phyloP scores from a whole-genome alignment of 164 flowering plant species.

The grape (Vitis vinifera) region ASM3070453v1 NC_081816.1:1081501-1082000 shows the following conservation, averaged over 20 bases:
- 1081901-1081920: constrained; percentile 80
- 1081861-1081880: constrained; percentile 40
- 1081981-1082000: not conserved
- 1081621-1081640: constrained; percentile 72
- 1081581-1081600: constrained; percentile 44
- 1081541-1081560: constrained; percentile 62
- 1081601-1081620: constrained; percentile 67
- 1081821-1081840: constrained; percentile 35
- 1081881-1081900: constrained; percentile 87
- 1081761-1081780: not conserved
- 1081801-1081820: constrained; percentile 42
- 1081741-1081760: not conserved
- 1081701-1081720: not conserved
- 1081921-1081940: constrained; percentile 80
- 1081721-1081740: not conserved
- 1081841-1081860: too few relatives aligned
- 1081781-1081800: constrained; percentile 10
- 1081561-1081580: constrained; percentile 55
- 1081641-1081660: constrained; percentile 79
- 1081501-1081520: not conserved
- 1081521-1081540: constrained; percentile 10
- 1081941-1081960: constrained; percentile 45
- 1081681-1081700: constrained; percentile 1
- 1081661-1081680: constrained; percentile 53
- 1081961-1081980: not conserved